Evolutionary conservation across 805 yeast species (phyloP).

Genomic region (Ogataea pignaliae): DNA sequence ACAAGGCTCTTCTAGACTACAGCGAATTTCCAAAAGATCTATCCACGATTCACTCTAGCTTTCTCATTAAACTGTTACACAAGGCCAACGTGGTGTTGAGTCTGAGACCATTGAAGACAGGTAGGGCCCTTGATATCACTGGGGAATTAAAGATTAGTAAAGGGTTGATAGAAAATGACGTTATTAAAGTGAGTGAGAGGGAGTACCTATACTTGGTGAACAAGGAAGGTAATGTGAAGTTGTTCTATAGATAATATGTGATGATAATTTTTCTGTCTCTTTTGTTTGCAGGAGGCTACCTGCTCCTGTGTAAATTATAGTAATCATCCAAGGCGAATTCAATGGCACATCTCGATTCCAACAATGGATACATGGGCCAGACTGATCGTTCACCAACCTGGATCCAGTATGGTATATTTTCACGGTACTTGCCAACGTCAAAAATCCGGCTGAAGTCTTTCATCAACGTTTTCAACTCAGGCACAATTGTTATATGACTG

Average conservation of each 20-base stretch:
- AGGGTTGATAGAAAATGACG: constrained; percentile 41
- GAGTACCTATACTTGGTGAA: constrained; percentile 59
- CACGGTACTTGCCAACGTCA: constrained; percentile 65
- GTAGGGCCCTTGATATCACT: constrained; percentile 77
- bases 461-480: constrained; percentile 69
- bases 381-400: constrained; percentile 86
- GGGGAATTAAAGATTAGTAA: constrained; percentile 59
- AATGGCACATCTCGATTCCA: constrained; percentile 84
- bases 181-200: constrained; percentile 41
- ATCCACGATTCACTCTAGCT: constrained; percentile 38
- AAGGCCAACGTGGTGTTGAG: constrained; percentile 49
- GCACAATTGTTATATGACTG: constrained; percentile 86
- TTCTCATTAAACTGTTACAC: constrained; percentile 44
- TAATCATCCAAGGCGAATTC: constrained; percentile 84
- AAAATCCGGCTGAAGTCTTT: constrained; percentile 70
- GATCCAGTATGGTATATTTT: constrained; percentile 85
- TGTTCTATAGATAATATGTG: constrained; percentile 38
- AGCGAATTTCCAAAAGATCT: constrained; percentile 16
- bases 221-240: constrained; percentile 47
- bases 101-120: constrained; percentile 68
- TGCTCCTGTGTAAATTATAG: constrained; percentile 36
- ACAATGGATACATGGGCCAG: constrained; percentile 84
- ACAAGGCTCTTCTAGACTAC: constrained; percentile 17
- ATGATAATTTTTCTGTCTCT: no score
- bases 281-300: no score